Base-by-base conservation (phyloP, 345 rosid genomes). In the Murraya paniculata region DNA sequence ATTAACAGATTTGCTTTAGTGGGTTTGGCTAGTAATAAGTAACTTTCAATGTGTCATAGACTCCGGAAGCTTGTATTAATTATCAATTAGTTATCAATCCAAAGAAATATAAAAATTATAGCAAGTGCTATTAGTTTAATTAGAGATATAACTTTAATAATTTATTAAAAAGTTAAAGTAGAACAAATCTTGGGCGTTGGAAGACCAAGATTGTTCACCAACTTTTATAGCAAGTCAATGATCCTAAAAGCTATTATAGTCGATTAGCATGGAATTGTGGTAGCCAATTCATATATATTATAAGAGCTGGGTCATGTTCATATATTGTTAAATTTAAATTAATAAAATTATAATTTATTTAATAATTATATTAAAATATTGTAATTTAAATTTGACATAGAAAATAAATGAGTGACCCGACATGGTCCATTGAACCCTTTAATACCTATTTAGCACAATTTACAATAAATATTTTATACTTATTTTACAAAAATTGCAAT, bases 191-290 rank as follows among this genome's bases (percentile, higher is more conserved):
- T 56, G 64, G 31, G 22, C 6, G 64, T 56, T 31, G 75, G 64
- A 56, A 56, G 64, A 35, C 18, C 64, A 71, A 56, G 64, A 72
- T n/a, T 11, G 75, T 21, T 55, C 48, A 71, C 55, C 75, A 22
- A 71, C 62, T 11, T 31, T 33, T 71, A 8, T 22, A 22, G 28
- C 19, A 30, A 22, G 64, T 55, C 45, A 71, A 71, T 21, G 30
- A 22, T 53, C 21, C 25, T 16, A 50, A 71, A 28, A 8, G 10
- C 13, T 39, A 39, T 9, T 39, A 10, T 41, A 10, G 48, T 13
- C 48, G 13, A 10, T 41, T 41, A 14, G 14, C 9, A 9, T 27
- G 48, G 14, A 41, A 0, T 41, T 0, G 48, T 41, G 48, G 14
- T 9, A n/a, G n/a, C n/a, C n/a, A n/a, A n/a, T n/a, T n/a, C n/a